phyloP scores from a whole-genome alignment of 305 asterid species.

The Fraxinus xanthoxyloides region DNA sequence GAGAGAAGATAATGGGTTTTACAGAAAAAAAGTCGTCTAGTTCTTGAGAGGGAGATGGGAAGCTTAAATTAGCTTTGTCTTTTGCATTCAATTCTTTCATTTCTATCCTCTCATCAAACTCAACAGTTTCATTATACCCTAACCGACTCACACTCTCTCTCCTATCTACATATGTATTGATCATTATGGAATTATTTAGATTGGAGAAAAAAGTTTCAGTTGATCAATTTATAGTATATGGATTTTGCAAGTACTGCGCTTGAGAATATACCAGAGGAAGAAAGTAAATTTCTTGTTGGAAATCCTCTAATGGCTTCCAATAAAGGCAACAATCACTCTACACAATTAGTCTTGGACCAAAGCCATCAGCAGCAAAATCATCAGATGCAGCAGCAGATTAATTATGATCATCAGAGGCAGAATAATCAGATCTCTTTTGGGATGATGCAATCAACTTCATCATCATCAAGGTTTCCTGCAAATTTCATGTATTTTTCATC shows the following conservation, averaged over 20 bases:
- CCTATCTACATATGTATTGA: not conserved
- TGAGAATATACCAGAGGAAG: not conserved
- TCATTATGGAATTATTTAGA: not conserved
- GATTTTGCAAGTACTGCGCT: not conserved
- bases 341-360: not conserved
- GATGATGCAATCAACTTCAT: slow-evolving; percentile 29
- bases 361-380: not conserved
- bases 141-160: slow-evolving; percentile 25
- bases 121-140: slow-evolving; percentile 23
- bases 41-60: slow-evolving; percentile 15
- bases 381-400: slow-evolving; percentile 3
- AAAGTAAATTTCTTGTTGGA: not conserved
- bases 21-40: slow-evolving; percentile 3
- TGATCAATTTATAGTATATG: not conserved
- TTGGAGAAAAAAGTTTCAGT: not conserved
- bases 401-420: not conserved
- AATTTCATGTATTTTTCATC: slow-evolving; percentile 22
- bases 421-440: slow-evolving; percentile 27
- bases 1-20: not conserved
- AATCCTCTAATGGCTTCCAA: slow-evolving; percentile 3
- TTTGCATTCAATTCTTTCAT: slow-evolving; percentile 26
- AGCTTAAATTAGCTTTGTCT: slow-evolving; percentile 28
- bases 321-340: not conserved
- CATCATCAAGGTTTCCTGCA: slow-evolving; percentile 16
- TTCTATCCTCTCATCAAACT: slow-evolving; percentile 13